Base-by-base conservation (phyloP, 176 grass and related monocot genomes). In the Oryza punctata region DNA sequence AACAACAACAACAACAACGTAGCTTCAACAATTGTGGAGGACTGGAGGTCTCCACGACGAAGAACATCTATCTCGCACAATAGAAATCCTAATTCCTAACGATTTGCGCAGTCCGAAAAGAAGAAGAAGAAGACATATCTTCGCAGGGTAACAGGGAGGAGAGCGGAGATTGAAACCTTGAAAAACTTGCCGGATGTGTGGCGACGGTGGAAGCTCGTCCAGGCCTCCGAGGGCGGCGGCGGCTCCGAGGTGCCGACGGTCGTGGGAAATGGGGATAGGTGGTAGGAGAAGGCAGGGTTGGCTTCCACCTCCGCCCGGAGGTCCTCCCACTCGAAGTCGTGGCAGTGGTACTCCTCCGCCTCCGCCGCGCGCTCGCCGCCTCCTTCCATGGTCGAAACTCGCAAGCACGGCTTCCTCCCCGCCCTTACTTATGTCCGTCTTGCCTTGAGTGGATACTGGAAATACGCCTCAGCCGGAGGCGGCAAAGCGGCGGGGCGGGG, bases 321-420 rank as follows among this genome's bases (percentile, higher is more conserved):
- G 24, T 91, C 87, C 72, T 98, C 91, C 96, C 96, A 98, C 7
- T 86, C 79, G 91, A 98, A 98, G 47, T 98, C 92, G 67, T 76
- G 80, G 46, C 68, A 91, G 44, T 95, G 86, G 87, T 98, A 98
- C 87, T 98, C 89, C 72, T 98, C 89, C 73, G 88, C 74, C 46
- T 86, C 89, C 35, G 41, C 81, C 70, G 89, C 78, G 18, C 60
- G 29, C 72, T 85, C 71, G 52, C 63, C 76, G 11, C 57, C 15
- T 1, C 52, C 65, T 37, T 65, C 65, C 82, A 81, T 85, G 12
- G 3, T 38, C 37, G 37, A 7, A 38, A 38, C 6, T 13, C 3
- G 76, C 50, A 41, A 25, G 9, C 44, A 64, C 30, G n/a, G 21
- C 28, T 63, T 76, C 52, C 63, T 60, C 25, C 30, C 13, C 16